A percentile compares a stretch with the other conserved stretches of the same genome.
Evolutionary conservation across 768 basidiomycete species (phyloP).

Genomic region (Russula compacta): DNA sequence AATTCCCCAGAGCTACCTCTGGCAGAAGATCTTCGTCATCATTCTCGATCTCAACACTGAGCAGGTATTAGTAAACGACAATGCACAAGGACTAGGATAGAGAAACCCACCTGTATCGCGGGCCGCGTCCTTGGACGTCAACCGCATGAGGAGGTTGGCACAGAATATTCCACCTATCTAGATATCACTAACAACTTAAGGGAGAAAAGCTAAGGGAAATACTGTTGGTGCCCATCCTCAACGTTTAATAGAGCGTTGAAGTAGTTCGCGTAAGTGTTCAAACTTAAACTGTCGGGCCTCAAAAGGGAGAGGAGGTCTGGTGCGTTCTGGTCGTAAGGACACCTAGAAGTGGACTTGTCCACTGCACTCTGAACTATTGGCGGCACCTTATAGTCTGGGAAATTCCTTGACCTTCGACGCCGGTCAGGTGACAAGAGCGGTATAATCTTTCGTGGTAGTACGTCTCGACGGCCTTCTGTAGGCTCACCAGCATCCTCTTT

Average conservation of each 20-base stretch:
- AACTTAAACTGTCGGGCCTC: neutral
- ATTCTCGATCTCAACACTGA: slow-evolving; percentile 7
- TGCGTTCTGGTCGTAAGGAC: neutral
- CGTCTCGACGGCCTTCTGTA: neutral
- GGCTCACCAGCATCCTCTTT: neutral
- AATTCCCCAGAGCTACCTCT: slow-evolving; percentile 7
- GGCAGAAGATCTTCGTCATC: slow-evolving; percentile 11
- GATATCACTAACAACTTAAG: slow-evolving; percentile 27
- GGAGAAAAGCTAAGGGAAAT: slow-evolving; percentile 24
- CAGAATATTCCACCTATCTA: neutral
- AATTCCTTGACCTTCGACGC: neutral
- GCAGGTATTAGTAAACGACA: neutral
- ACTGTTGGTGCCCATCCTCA: slow-evolving; percentile 39
- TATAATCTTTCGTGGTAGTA: neutral
- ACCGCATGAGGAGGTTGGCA: neutral
- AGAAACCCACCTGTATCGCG: neutral
- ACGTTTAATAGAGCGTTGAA: slow-evolving; percentile 9
- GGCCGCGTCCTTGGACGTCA: neutral
- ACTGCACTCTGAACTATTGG: neutral
- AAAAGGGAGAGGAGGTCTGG: neutral
- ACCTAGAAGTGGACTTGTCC: neutral
- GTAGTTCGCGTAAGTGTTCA: slow-evolving; percentile 2
- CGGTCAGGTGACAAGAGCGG: neutral
- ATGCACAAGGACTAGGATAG: neutral
- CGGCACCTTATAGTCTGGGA: slow-evolving; percentile 7